Base-by-base conservation (phyloP, 139 green algal species). In the Chlorella sp. region DNA sequence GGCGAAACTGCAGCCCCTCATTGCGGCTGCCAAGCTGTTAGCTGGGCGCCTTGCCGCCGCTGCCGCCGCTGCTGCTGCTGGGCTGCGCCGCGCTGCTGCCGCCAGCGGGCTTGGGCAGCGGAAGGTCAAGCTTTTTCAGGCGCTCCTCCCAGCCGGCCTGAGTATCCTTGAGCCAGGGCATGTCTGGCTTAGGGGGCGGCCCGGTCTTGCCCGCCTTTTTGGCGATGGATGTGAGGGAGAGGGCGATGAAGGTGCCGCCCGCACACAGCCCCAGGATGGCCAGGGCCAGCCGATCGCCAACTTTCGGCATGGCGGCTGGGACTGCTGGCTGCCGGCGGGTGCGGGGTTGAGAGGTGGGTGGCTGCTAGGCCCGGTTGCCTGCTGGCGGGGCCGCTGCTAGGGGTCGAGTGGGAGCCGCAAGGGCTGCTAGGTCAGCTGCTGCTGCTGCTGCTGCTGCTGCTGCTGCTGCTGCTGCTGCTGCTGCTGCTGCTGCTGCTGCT, bases 191-290 rank as follows among this genome's bases (percentile, higher is more conserved):
- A 26, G 36, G 14, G 1, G 73, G 78, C 41, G 79, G 70, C 40
- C 51, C 73, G 43, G 56, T 74, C 43, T 70, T 7, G n/a, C 41
- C 65, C 22, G 43, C 40, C 34, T 82, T 73, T 46, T 87, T 90
- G 20, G 84, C 80, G 2, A 73, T 28, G 43, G 43, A 72, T 1
- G 84, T 87, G 46, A 91, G 64, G 4, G 41, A 20, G 22, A 91
- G 75, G 22, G 44, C 88, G 19, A 89, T 58, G n/a, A 89, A 87
- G 30, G 88, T 91, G 62, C 80, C 80, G 11, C 62, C 80, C 43
- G 48, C 65, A 32, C 88, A 60, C 38, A 87, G 32, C 38, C 76
- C 80, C 46, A 91, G 51, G 30, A 89, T 74, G 30, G 36, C 43
- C n/a, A 89, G 46, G 4, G 84, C 75, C 38, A 73, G 76, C 14